Evolutionary conservation across 768 basidiomycete genomes (phyloP).

Genomic region (Boletus edulis): DNA sequence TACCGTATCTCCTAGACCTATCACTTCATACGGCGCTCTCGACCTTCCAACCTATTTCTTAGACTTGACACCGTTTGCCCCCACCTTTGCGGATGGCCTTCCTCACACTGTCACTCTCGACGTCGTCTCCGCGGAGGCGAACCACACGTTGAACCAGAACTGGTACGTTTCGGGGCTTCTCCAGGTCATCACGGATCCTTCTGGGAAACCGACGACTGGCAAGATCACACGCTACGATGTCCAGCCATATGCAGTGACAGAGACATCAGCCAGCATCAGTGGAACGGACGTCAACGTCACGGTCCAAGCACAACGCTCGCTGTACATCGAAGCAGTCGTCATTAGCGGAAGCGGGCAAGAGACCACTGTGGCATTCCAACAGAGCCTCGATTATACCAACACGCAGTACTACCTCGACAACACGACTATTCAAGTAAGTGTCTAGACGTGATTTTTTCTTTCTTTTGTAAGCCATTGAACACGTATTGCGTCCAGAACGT

Average conservation of each 20-base stretch:
- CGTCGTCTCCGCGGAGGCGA: constrained; percentile 64
- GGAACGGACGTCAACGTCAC: constrained; percentile 56
- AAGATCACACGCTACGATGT: constrained; percentile 58
- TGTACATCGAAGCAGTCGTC: constrained; percentile 63
- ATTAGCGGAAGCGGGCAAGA: constrained; percentile 56
- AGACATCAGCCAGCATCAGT: constrained; percentile 42
- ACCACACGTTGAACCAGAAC: constrained; percentile 66
- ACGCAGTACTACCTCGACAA: constrained; percentile 58
- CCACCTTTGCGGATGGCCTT: constrained; percentile 63
- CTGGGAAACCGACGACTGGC: constrained; percentile 64
- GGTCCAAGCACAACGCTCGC: constrained; percentile 53
- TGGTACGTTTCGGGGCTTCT: constrained; percentile 75
- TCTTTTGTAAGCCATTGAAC: background rate
- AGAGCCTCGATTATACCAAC: constrained; percentile 60
- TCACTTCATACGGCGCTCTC: constrained; percentile 72
- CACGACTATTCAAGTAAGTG: constrained; percentile 37
- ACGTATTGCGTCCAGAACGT: constrained; percentile 38
- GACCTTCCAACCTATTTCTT: constrained; percentile 77
- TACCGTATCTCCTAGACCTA: constrained; percentile 44
- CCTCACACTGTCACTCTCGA: constrained; percentile 72
- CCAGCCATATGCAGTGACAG: constrained; percentile 53
- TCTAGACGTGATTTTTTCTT: background rate
- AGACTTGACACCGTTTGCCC: constrained; percentile 76
- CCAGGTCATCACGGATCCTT: constrained; percentile 67
- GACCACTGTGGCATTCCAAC: constrained; percentile 59